A percentile compares a stretch with the other conserved stretches of the same genome.
These are phyloP conservation scores for Didymella pinodella DNA, from an alignment of 2,329 filamentous ascomycete species.

Conservation along the genomic window DNA sequence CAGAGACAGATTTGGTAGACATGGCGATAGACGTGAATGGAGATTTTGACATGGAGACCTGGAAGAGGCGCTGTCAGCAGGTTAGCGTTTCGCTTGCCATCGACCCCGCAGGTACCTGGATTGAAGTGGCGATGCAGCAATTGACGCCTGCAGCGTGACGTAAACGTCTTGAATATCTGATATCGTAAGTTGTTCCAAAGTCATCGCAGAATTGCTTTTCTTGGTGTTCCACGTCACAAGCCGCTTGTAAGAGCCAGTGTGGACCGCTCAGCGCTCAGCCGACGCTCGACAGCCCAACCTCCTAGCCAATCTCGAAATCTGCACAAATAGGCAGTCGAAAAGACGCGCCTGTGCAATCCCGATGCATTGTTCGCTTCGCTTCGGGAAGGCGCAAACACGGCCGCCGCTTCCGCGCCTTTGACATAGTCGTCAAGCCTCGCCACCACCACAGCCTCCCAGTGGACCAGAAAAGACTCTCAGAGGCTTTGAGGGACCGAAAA, in stretches of 20 bases:
- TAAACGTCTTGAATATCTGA: not conserved
- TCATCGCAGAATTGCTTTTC: not conserved
- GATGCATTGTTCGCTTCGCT: not conserved
- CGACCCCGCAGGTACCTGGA: slow-evolving; percentile 11
- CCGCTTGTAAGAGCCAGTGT: not conserved
- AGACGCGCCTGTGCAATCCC: not conserved
- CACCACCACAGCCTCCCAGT: not conserved
- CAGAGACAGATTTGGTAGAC: not conserved
- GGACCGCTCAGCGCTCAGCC: not conserved
- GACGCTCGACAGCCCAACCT: not conserved
- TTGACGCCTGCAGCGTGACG: not conserved
- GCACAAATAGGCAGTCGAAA: not conserved
- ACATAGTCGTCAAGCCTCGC: not conserved
- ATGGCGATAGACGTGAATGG: not conserved
- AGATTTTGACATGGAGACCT: not conserved
- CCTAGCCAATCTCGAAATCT: not conserved
- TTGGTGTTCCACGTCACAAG: not conserved
- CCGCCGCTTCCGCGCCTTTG: not conserved
- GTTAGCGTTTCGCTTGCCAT: slow-evolving; percentile 12
- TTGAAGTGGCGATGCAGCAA: slow-evolving; percentile 5
- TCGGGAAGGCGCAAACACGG: not conserved
- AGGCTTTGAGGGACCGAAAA: not conserved
- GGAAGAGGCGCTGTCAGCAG: slow-evolving; percentile 1
- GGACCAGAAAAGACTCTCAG: not conserved
- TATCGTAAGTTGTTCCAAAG: not conserved